Evolutionary conservation across 306 rosid species (phyloP), one percentile per base, ranked within the genome.

Genomic region (Ormosia emarginata): DNA sequence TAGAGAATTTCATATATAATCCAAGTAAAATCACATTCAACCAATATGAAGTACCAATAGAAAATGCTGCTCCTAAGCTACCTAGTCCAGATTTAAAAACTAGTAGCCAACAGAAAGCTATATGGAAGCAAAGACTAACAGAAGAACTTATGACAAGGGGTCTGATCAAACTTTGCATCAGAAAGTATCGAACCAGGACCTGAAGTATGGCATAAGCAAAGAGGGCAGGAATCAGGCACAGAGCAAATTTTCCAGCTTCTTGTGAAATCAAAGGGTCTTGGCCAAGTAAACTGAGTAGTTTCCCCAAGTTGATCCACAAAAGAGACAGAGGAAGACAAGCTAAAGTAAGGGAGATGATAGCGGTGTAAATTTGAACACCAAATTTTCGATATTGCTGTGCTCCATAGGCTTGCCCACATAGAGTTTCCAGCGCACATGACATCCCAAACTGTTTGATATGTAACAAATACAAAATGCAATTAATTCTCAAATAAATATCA

Each of bases 181-280:
- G 87, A 77, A 90, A 90, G 83, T 84, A 94, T 33, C 91, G 83
- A 63, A 92, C 80, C 8, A 94, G 79, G 17, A 92, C 75, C 63
- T 90, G 94, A 66, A 92, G 97, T 40, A 81, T 46, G 67, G 84
- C 97, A 50, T 84, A 89, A n/a, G 91, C 98, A 71, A 91, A 89
- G 37, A 94, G 94, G 40, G 94, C 90, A 70, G 98, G 98, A 58
- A 94, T 82, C 68, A 91, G 88, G 82, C 90, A 90, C 6, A 83
- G 4, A 8, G 88, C 83, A 85, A 90, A 90, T 56, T 83, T 90
- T 7, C 97, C 97, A 12, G 97, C 92, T 85, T 91, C 95, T 11
- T 50, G 83, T 59, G 97, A 86, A 80, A 95, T 88, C 84, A 81
- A 68, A 88, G 97, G 97, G 88, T 95, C 95, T 87, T 95, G 98